Conservation (phyloP, 176 grass and related monocot species). For the Dendrocalamus sinicus region DNA sequence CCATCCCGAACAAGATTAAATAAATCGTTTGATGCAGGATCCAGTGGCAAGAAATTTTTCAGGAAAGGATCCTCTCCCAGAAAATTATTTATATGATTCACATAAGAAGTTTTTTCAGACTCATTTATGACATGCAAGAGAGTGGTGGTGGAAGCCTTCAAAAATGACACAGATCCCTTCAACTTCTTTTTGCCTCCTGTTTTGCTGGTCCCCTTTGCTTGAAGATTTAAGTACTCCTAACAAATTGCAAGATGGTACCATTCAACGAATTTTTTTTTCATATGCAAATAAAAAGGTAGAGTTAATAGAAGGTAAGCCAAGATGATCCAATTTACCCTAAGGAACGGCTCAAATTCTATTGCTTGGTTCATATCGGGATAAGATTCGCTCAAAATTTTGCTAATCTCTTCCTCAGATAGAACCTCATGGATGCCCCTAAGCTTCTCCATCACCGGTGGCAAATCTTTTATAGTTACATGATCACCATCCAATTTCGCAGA, state of each 20-base stretch:
- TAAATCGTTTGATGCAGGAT: slow-evolving; percentile 66
- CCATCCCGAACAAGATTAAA: slow-evolving; percentile 85
- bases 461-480: slow-evolving; percentile 68
- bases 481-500: slow-evolving; percentile 49
- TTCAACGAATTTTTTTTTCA: neutral
- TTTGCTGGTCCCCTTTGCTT: slow-evolving; percentile 65
- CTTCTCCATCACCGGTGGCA: slow-evolving; percentile 79
- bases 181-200: slow-evolving; percentile 61
- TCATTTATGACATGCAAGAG: slow-evolving; percentile 90
- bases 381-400: slow-evolving; percentile 55
- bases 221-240: slow-evolving; percentile 86
- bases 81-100: slow-evolving; percentile 95
- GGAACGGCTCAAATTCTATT: slow-evolving; percentile 92
- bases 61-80: slow-evolving; percentile 82
- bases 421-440: slow-evolving; percentile 80
- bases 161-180: slow-evolving; percentile 88
- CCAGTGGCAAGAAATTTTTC: slow-evolving; percentile 89
- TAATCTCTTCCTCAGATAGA: slow-evolving; percentile 70
- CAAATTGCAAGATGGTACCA: slow-evolving; percentile 12
- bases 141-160: slow-evolving; percentile 95
- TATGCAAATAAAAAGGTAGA: neutral
- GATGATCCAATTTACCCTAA: slow-evolving; percentile 58
- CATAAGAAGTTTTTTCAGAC: slow-evolving; percentile 89
- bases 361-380: slow-evolving; percentile 63
- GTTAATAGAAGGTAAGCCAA: neutral